Evolutionary conservation across 176 grass and related monocot genomes (phyloP), one percentile per base, ranked within the genome.

Genomic region (Hordeum marinum): DNA sequence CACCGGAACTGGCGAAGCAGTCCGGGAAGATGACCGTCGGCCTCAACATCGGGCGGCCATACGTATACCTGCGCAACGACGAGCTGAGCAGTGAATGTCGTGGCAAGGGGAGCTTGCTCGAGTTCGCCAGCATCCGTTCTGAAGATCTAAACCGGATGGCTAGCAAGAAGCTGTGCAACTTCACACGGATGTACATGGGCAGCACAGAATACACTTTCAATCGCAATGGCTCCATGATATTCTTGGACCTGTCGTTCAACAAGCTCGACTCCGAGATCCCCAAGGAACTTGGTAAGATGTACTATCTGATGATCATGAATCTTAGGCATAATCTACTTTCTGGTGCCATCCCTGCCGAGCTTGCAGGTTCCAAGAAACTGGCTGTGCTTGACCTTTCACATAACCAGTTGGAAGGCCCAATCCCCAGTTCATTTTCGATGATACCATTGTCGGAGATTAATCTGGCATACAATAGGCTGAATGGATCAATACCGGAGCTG

Each of bases 201-300:
- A 98, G 82, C 88, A 97, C 86, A 0, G 88, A 87, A 63, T 89
- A 82, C 46, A 93, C 82, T 9, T 93, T 91, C 82, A 90, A 75
- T 62, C 91, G 87, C 65, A 95, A 98, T 73, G 95, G 95, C 27
- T 95, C 95, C 17, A 95, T 98, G 92, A 93, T 98, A 76, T 98
- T 98, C 63, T 87, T 98, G 12, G 95, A 98, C 67, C 82, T 98
- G 63, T 98, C 95, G 4, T 95, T 88, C 52, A 98, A 98, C 86
- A 79, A 93, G 76, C 87, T 98, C 0, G 45, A 88, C 32, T 94
- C 85, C 0, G 70, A 72, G 24, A 98, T 98, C 65, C 92, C 95
- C 0, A 84, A 89, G 76, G 92, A 98, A 85, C 63, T 98, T 6
- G 93, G 95, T 29, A 62, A 7, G 76, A 93, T 98, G 95, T 93